These are phyloP conservation scores for Hymenoscyphus infarciens DNA, from an alignment of 2,329 filamentous ascomycete species.

Conservation along the genomic window DNA sequence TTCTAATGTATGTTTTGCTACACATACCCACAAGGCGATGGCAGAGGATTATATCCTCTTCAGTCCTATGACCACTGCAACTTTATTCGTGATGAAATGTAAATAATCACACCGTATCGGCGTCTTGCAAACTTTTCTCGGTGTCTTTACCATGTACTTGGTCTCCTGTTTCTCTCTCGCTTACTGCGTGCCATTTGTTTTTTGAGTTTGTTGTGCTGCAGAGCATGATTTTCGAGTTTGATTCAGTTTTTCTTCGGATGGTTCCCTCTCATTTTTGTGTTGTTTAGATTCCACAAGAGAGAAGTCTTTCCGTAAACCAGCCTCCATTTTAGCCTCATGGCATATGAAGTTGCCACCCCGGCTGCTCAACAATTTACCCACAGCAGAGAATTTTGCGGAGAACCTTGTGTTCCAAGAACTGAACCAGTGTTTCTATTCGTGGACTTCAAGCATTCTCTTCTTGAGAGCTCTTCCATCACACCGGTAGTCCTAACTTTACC, in stretches of 20 bases:
- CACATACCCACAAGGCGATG: no score
- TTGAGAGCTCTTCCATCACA: not conserved
- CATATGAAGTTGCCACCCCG: not conserved
- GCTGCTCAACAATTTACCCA: slow-evolving; percentile 10
- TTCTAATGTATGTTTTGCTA: no score
- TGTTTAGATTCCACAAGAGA: not conserved
- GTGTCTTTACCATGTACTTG: not conserved
- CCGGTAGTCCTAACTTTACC: not conserved
- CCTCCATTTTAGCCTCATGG: slow-evolving; percentile 8
- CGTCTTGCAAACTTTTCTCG: not conserved
- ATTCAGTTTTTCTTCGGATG: not conserved
- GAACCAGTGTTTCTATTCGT: not conserved
- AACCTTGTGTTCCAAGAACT: slow-evolving; percentile 4
- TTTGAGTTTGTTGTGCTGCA: not conserved
- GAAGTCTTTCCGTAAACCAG: not conserved
- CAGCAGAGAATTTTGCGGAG: slow-evolving; percentile 3
- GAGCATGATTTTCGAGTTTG: not conserved
- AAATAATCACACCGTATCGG: not conserved
- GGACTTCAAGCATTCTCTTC: not conserved
- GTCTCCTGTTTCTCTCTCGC: not conserved
- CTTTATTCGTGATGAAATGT: not conserved
- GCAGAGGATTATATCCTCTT: no score
- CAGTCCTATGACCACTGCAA: no score
- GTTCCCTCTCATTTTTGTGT: not conserved
- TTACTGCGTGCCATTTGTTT: not conserved